phyloP scores from a whole-genome alignment of 2,329 filamentous ascomycete species.

The Aspergillus melleus region DNA sequence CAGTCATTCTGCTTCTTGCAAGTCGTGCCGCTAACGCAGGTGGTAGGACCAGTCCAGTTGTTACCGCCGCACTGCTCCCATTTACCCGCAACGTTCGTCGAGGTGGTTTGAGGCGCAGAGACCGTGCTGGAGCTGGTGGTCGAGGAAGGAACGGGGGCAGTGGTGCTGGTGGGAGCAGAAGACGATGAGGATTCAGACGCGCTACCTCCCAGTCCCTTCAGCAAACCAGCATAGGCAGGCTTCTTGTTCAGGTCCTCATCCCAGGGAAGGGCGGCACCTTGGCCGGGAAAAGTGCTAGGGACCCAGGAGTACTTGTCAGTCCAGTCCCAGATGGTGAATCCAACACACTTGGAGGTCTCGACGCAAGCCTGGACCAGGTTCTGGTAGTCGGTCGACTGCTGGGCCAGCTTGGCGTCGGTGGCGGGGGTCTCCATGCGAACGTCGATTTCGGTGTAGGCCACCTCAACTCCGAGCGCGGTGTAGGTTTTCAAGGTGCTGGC shows the following conservation, averaged over 20 bases:
- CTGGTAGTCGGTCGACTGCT: conserved; percentile 35
- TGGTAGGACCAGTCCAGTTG: conserved; percentile 29
- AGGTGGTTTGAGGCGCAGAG: neutral
- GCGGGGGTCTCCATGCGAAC: conserved; percentile 46
- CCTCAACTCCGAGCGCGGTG: conserved; percentile 41
- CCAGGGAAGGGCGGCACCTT: conserved; percentile 48
- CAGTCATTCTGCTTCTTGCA: conserved; percentile 28
- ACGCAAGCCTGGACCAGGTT: conserved; percentile 33
- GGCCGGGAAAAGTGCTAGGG: conserved; percentile 41
- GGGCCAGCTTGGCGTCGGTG: conserved; percentile 23
- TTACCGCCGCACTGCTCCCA: conserved; percentile 32
- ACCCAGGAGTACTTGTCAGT: conserved; percentile 51
- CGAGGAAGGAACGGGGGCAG: conserved; percentile 2
- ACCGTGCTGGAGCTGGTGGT: neutral
- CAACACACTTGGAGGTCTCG: conserved; percentile 31
- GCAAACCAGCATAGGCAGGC: conserved; percentile 44
- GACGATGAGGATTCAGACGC: conserved; percentile 12
- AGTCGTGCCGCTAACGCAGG: conserved; percentile 26
- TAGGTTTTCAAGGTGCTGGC: conserved; percentile 40
- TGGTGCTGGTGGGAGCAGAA: conserved; percentile 9
- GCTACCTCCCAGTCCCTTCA: conserved; percentile 25
- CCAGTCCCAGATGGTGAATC: conserved; percentile 44
- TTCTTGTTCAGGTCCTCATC: conserved; percentile 50
- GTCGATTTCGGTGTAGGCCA: conserved; percentile 49
- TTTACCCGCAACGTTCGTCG: conserved; percentile 18